Conservation (phyloP, 441 rosid genomes). For the Lepidium campestre region DNA sequence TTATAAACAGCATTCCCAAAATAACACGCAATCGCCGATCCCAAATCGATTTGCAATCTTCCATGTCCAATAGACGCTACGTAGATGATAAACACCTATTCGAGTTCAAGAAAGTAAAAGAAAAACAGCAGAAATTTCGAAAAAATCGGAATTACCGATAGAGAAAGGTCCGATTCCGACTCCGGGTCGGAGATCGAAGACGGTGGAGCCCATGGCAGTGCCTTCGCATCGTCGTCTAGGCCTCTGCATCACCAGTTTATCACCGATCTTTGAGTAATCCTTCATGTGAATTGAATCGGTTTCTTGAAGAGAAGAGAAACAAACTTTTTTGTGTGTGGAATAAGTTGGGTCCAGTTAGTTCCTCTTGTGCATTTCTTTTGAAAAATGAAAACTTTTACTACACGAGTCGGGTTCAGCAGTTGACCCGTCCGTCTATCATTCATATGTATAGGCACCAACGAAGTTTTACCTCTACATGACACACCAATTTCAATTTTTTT, state of each 20-base stretch:
- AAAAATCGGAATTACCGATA: constrained; percentile 48
- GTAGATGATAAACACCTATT: not conserved
- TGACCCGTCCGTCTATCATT: not conserved
- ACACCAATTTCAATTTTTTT: not conserved
- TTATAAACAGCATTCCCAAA: not conserved
- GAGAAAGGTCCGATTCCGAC: constrained; percentile 87
- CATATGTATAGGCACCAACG: too few species aligned
- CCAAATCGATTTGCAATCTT: not conserved
- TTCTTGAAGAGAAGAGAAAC: constrained; percentile 3
- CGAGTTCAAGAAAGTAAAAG: not conserved
- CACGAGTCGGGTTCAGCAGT: not conserved
- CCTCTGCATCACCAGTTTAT: constrained; percentile 46
- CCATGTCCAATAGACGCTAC: not conserved
- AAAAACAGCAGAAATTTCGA: not conserved
- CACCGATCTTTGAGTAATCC: constrained; percentile 26
- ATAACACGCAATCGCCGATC: constrained; percentile 26
- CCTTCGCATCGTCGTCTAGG: constrained; percentile 85
- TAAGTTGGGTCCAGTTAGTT: not conserved
- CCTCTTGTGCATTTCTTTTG: not conserved
- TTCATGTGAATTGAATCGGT: constrained; percentile 4
- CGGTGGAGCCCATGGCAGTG: constrained; percentile 94
- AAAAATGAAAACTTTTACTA: not conserved
- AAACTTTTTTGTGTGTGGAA: not conserved
- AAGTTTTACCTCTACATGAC: not conserved
- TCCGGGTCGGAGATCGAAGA: constrained; percentile 93